These are phyloP conservation scores for Globisporangium ultimum DNA, from an alignment of 352 stramenopile genomes.

Conservation along the genomic window DNA sequence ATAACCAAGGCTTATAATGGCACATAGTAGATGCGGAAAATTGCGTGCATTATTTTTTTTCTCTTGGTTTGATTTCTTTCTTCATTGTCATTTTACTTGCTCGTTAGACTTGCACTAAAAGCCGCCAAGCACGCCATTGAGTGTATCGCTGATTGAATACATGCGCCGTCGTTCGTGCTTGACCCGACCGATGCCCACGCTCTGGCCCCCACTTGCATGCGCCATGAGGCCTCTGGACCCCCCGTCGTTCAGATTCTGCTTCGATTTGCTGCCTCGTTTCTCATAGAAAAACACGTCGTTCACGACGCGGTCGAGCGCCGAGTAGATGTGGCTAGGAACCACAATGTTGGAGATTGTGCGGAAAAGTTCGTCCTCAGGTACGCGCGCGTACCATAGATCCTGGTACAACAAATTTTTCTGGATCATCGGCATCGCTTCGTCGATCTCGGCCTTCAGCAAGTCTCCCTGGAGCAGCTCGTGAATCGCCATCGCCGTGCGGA, in stretches of 20 bases:
- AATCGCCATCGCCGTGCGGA: slow-evolving; percentile 79
- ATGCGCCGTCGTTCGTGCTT: slow-evolving; percentile 67
- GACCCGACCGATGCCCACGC: slow-evolving; percentile 62
- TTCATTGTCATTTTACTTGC: slow-evolving; percentile 5
- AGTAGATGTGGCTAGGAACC: slow-evolving; percentile 67
- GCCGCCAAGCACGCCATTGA: slow-evolving; percentile 68
- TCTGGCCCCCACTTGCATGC: slow-evolving; percentile 49
- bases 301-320: slow-evolving; percentile 67
- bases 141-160: slow-evolving; percentile 74
- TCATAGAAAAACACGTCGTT: slow-evolving; percentile 88
- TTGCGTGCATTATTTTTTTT: not conserved
- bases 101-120: slow-evolving; percentile 25
- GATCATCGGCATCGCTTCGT: slow-evolving; percentile 69
- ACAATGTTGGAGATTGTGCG: slow-evolving; percentile 51
- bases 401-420: slow-evolving; percentile 69
- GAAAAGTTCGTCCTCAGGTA: slow-evolving; percentile 77
- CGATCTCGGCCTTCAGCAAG: slow-evolving; percentile 61
- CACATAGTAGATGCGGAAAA: not conserved
- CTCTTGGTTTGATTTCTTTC: not conserved
- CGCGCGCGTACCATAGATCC: slow-evolving; percentile 42
- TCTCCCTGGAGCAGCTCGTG: slow-evolving; percentile 59
- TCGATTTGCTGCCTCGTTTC: slow-evolving; percentile 32
- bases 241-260: slow-evolving; percentile 11
- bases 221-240: slow-evolving; percentile 27
- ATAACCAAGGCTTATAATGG: too few relatives aligned